Evolutionary conservation across 306 rosid species (phyloP).

Genomic region (Dryas octopetala): DNA sequence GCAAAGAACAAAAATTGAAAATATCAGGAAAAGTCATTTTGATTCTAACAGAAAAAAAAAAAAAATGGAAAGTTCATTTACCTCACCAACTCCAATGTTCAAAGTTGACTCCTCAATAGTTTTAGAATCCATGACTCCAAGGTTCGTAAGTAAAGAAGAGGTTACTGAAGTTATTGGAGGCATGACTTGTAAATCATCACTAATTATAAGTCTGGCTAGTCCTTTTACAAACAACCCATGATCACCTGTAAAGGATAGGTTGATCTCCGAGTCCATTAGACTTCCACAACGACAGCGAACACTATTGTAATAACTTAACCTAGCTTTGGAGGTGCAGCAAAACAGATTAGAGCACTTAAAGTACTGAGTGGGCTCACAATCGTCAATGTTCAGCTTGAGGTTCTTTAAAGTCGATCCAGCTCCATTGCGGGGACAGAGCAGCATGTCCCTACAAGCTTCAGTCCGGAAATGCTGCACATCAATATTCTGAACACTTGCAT

Average conservation of each 20-base stretch:
- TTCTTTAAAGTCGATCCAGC: neutral
- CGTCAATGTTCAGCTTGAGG: neutral
- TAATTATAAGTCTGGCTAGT: too few species aligned
- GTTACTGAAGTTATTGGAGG: too few species aligned
- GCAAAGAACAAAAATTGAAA: neutral
- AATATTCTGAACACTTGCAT: conserved; percentile 1
- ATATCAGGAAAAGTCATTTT: neutral
- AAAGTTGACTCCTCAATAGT: neutral
- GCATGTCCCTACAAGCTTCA: neutral
- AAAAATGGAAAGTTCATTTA: neutral
- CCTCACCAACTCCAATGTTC: neutral
- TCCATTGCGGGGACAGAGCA: conserved; percentile 6
- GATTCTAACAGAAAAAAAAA: neutral
- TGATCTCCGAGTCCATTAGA: neutral
- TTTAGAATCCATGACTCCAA: neutral
- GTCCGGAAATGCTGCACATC: neutral
- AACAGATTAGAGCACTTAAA: neutral
- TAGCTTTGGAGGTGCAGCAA: neutral
- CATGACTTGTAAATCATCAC: too few species aligned
- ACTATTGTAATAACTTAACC: too few species aligned
- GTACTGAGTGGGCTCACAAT: neutral
- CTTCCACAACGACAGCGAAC: too few species aligned
- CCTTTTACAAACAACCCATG: too few species aligned
- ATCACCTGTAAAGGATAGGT: too few species aligned
- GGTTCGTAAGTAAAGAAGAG: too few species aligned